Conservation (phyloP, 345 rosid genomes). For the Conringia planisiliqua region DNA sequence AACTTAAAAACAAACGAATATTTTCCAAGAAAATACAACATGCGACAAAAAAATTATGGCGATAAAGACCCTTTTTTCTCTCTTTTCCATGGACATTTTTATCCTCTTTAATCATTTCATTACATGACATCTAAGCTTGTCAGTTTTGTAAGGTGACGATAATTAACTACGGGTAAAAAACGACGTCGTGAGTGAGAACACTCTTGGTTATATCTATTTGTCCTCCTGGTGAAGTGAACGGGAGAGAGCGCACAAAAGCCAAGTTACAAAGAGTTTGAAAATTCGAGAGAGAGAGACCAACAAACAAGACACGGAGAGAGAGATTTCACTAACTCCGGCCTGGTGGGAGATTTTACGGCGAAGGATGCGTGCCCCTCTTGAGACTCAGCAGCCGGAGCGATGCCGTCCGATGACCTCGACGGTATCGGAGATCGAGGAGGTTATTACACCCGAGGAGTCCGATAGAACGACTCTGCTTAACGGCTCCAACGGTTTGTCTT, state of each 20-base stretch:
- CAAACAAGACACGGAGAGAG: neutral
- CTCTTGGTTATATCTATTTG: neutral
- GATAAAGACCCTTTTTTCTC: neutral
- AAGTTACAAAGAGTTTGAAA: slow-evolving; percentile 14
- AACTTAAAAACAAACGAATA: neutral
- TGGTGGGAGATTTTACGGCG: neutral
- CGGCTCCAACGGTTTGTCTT: neutral
- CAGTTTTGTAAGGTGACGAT: neutral
- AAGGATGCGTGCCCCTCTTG: slow-evolving; percentile 20
- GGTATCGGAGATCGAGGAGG: slow-evolving; percentile 33
- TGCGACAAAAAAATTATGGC: neutral
- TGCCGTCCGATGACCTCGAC: slow-evolving; percentile 23
- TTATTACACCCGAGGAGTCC: slow-evolving; percentile 6
- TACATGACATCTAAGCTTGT: neutral
- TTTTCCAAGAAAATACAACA: neutral
- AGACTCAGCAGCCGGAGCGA: slow-evolving; percentile 7
- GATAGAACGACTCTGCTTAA: slow-evolving; percentile 4
- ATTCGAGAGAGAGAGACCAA: neutral
- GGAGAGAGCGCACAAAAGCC: slow-evolving; percentile 11
- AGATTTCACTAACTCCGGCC: neutral
- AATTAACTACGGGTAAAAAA: neutral
- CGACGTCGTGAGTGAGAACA: neutral
- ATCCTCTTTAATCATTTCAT: neutral
- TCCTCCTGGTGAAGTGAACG: neutral
- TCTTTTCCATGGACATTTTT: neutral